These are phyloP conservation scores for Acacia confusa DNA, from an alignment of 306 rosid genomes.

Conservation along the genomic window DNA sequence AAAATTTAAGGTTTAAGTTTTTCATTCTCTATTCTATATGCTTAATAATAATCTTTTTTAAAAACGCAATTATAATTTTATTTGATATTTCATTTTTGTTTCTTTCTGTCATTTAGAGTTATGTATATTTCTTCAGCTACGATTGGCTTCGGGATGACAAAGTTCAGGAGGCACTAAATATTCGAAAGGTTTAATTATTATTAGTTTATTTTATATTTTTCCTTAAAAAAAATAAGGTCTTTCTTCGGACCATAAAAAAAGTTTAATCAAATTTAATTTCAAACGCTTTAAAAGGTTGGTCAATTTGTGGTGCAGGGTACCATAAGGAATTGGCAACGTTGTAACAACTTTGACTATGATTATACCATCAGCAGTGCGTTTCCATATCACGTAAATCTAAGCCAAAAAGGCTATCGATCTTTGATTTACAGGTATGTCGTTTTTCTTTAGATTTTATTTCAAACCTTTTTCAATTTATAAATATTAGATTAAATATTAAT, in stretches of 20 bases:
- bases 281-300: not conserved
- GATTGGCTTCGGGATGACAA: not conserved
- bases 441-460: too few species aligned
- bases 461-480: too few species aligned
- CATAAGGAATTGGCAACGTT: not conserved
- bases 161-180: not conserved
- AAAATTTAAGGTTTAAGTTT: too few species aligned
- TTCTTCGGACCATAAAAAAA: too few species aligned
- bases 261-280: too few species aligned
- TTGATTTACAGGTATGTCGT: not conserved
- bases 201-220: not conserved
- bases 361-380: not conserved
- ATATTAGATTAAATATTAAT: too few species aligned
- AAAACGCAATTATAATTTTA: not conserved
- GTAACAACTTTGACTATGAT: not conserved
- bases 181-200: not conserved
- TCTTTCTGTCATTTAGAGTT: not conserved
- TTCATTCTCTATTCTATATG: not conserved
- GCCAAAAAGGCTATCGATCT: not conserved
- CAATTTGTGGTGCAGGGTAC: not conserved
- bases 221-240: too few species aligned
- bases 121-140: not conserved
- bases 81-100: not conserved
- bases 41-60: not conserved
- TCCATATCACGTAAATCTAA: not conserved